A percentile compares a stretch with the other conserved stretches of the same genome.
Evolutionary conservation across 495 filamentous ascomycete species (phyloP).

Genomic region (Lasiosphaeriaceae sp.): DNA sequence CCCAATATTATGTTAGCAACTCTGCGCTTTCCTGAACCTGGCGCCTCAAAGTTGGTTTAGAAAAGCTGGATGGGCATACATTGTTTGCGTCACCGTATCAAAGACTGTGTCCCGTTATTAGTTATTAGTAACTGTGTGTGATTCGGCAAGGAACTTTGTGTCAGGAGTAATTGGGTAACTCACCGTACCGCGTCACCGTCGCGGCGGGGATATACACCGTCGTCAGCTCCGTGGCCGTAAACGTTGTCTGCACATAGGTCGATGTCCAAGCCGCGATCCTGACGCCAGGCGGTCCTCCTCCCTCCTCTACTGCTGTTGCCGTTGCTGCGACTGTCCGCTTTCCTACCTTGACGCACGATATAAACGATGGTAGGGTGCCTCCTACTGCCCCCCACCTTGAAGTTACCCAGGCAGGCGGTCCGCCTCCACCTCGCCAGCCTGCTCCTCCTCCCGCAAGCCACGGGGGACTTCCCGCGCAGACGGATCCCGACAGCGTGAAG

Average conservation of each 20-base stretch:
- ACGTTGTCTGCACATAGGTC: slow-evolving; percentile 15
- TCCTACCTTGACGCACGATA: slow-evolving; percentile 1
- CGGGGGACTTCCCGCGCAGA: background rate
- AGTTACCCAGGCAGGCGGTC: slow-evolving; percentile 8
- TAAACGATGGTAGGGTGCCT: slow-evolving; percentile 1
- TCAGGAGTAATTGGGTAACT: too few species aligned
- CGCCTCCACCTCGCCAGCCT: background rate
- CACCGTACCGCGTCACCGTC: slow-evolving; percentile 11
- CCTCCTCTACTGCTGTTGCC: too few species aligned
- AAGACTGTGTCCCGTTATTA: background rate
- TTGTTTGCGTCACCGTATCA: slow-evolving; percentile 8
- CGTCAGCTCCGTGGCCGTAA: slow-evolving; percentile 7
- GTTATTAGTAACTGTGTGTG: too few species aligned
- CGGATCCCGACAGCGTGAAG: background rate
- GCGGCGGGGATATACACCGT: slow-evolving; percentile 2
- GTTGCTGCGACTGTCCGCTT: background rate
- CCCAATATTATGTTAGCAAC: background rate
- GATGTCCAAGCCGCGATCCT: slow-evolving; percentile 9
- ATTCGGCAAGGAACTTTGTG: background rate
- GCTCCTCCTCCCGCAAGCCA: background rate
- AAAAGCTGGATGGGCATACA: slow-evolving; percentile 1
- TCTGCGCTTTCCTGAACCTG: background rate
- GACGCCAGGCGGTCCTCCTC: too few species aligned
- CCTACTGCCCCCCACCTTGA: background rate
- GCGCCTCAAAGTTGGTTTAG: background rate